phyloP scores from a whole-genome alignment of 345 rosid genomes.

The Boechera stricta region DNA sequence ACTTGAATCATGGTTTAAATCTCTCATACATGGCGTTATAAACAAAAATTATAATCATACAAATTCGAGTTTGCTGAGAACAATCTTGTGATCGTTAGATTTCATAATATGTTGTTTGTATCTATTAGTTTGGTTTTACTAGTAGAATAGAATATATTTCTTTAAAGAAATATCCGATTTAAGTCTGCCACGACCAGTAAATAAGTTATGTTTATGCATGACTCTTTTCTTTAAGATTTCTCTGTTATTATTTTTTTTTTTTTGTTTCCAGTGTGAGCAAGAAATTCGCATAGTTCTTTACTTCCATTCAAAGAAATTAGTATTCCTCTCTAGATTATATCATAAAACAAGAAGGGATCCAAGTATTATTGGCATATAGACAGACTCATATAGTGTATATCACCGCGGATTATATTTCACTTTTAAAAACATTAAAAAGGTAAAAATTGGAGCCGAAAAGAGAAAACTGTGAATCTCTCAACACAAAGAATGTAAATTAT shows the following conservation, averaged over 20 bases:
- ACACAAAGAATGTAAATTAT: background rate
- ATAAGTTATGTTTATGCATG: background rate
- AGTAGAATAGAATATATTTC: background rate
- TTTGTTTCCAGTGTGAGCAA: background rate
- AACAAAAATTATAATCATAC: background rate
- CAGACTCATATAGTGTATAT: background rate
- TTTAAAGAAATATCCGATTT: too few species aligned
- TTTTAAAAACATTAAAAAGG: background rate
- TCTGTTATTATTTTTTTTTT: background rate
- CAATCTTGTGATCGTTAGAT: background rate
- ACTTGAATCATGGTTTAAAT: background rate
- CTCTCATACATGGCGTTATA: background rate
- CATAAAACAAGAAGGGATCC: background rate
- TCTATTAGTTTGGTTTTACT: background rate
- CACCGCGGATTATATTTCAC: background rate
- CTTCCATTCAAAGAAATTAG: constrained; percentile 16
- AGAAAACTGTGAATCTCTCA: background rate
- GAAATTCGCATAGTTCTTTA: constrained; percentile 17
- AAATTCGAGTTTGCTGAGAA: background rate
- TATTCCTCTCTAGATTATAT: background rate
- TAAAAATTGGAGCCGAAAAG: background rate
- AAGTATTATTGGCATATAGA: background rate
- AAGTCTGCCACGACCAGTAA: too few species aligned
- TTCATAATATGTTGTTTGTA: background rate
- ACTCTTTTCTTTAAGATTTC: background rate